These are phyloP conservation scores for Exophiala alcalophila DNA, from an alignment of 2,329 filamentous ascomycete genomes.

Conservation along the genomic window DNA sequence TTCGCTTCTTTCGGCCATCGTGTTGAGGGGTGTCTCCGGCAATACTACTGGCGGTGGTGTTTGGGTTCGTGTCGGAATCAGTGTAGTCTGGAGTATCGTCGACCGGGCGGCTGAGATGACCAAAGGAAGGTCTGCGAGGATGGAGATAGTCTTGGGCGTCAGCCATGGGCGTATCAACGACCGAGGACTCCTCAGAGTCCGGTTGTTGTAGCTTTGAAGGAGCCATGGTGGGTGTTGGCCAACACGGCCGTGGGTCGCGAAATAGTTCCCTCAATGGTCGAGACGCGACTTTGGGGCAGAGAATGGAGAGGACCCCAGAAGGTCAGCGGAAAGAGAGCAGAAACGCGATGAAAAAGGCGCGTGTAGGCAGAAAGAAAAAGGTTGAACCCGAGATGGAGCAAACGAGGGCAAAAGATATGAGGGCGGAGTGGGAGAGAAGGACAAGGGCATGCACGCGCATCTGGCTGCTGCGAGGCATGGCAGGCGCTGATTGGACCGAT, in stretches of 20 bases:
- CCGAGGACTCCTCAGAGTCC: constrained; percentile 42
- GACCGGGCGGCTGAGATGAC: constrained; percentile 39
- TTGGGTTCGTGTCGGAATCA: constrained; percentile 64
- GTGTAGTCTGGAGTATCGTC: constrained; percentile 64
- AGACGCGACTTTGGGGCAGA: constrained; percentile 15
- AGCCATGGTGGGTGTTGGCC: constrained; percentile 39
- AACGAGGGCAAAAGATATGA: constrained; percentile 15
- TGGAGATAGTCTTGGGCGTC: constrained; percentile 34
- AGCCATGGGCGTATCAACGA: constrained; percentile 48
- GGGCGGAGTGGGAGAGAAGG: constrained; percentile 3
- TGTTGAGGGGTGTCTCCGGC: constrained; percentile 64
- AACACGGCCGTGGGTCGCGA: constrained; percentile 14
- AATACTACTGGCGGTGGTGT: constrained; percentile 77
- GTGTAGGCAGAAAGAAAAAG: constrained; percentile 3
- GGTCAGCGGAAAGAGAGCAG: not conserved
- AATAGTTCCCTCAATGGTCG: constrained; percentile 19
- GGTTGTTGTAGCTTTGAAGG: constrained; percentile 36
- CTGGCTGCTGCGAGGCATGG: no score
- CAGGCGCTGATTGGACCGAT: no score
- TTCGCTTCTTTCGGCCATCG: constrained; percentile 81
- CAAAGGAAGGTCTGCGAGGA: constrained; percentile 30
- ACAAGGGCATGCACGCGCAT: no score
- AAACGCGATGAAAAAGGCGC: constrained; percentile 3
- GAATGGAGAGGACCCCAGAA: not conserved
- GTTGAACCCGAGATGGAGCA: constrained; percentile 3